phyloP scores from a whole-genome alignment of 495 filamentous ascomycete species.

The Aspergillus sclerotiicarbonarius region DNA sequence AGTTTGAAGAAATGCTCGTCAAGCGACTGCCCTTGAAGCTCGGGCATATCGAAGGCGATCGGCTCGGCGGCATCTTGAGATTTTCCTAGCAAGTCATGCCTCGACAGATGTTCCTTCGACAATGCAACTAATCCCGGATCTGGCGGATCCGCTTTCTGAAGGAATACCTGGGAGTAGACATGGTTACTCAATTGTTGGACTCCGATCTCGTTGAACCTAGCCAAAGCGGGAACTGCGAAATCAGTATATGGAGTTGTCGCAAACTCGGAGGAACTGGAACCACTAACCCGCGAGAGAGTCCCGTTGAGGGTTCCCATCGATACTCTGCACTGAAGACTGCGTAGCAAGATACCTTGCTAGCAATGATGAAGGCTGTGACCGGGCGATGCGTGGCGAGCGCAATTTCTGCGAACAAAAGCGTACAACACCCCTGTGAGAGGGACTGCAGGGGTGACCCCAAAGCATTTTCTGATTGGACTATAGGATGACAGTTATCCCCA shows the following conservation, averaged over 20 bases:
- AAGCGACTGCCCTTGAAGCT: constrained; percentile 72
- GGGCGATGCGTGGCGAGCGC: constrained; percentile 22
- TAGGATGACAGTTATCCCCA: constrained; percentile 11
- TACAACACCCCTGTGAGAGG: constrained; percentile 36
- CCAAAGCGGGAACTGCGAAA: constrained; percentile 50
- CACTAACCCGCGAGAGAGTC: constrained; percentile 40
- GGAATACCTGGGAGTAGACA: constrained; percentile 83
- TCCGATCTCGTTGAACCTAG: constrained; percentile 86
- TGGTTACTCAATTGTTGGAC: constrained; percentile 87
- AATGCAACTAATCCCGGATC: constrained; percentile 71
- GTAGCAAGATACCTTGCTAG: constrained; percentile 24
- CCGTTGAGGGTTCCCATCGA: constrained; percentile 8
- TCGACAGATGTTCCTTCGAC: constrained; percentile 76
- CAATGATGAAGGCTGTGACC: constrained; percentile 18
- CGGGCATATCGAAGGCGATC: constrained; percentile 81
- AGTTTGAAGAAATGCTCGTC: constrained; percentile 96
- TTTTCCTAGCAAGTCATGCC: constrained; percentile 89
- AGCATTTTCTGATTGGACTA: constrained; percentile 17
- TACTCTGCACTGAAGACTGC: constrained; percentile 30
- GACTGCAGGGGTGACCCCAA: constrained; percentile 32
- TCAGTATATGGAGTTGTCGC: constrained; percentile 24
- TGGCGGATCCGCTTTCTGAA: constrained; percentile 52
- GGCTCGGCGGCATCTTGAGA: constrained; percentile 71
- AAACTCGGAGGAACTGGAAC: neutral
- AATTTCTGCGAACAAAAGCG: constrained; percentile 30